Base-by-base conservation (phyloP, 257 asterid species). In the Eucommia ulmoides region DNA sequence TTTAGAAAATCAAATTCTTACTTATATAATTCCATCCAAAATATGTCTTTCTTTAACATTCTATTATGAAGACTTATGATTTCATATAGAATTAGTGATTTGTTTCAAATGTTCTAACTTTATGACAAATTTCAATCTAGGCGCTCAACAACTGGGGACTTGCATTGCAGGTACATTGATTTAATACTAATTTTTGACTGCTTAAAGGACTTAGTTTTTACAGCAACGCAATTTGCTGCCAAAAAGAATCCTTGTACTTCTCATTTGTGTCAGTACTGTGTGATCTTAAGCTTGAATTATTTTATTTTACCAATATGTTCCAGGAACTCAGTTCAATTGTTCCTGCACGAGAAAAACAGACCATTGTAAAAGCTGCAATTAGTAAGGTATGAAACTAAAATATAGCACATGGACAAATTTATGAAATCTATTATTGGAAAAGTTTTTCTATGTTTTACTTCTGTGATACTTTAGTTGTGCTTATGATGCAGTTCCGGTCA, bases 101-200 rank as follows among this genome's bases (percentile, higher is more conserved):
- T 14, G 67, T 54, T 41, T 33, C n/a, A n/a, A n/a, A n/a, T n/a
- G 22, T 65, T 60, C 77, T 75, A 48, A 78, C 61, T 45, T 45
- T 25, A 50, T 23, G 44, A 26, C 49, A 42, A 49, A 63, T 63
- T 45, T 60, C 60, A 9, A 50, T 58, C 55, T 83, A 91, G 99
- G 99, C 99, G 35, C 92, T 91, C 56, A 91, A 91, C 80, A 91
- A 91, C 71, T 91, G 97, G 99, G 99, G 99, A 55, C 97, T 91
- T 74, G 99, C 99, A 55, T 76, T 91, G 69, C 99, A 91, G 99
- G 99, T 91, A 73, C 46, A 20, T 62, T 48, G 50, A 58, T 51
- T 29, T 24, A 41, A 46, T 5, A 29, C 38, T 29, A 12, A 5
- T 29, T 5, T 29, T 5, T 29, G 38, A 29, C 12, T 29, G 38